A percentile compares a stretch with the other conserved stretches of the same genome.
These are phyloP conservation scores for Magnaporthiopsis rhizophila DNA, from an alignment of 2,329 filamentous ascomycete species.

Conservation along the genomic window DNA sequence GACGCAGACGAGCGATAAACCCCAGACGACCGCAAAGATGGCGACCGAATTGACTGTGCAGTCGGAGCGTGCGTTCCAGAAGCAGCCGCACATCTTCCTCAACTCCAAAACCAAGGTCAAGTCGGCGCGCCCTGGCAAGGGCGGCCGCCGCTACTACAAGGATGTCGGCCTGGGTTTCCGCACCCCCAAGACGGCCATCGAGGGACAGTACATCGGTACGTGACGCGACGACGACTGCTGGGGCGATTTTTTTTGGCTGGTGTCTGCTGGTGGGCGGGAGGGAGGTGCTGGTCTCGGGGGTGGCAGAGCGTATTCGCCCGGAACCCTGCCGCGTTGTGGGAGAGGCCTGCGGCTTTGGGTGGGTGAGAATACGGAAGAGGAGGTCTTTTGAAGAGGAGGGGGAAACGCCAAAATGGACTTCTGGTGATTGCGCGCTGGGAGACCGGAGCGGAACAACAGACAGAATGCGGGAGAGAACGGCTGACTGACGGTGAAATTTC, in stretches of 20 bases:
- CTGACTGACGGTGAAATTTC: background rate
- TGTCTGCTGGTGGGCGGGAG: background rate
- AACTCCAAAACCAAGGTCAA: conserved; percentile 90
- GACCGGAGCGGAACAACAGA: background rate
- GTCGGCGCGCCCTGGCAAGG: conserved; percentile 81
- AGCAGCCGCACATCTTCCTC: conserved; percentile 99
- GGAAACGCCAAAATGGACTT: background rate
- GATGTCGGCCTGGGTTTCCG: conserved; percentile 98
- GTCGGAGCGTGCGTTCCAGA: conserved; percentile 99
- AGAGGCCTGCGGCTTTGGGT: background rate
- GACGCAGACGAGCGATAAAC: conserved; percentile 1
- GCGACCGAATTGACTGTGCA: conserved; percentile 99
- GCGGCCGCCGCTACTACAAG: conserved; percentile 93
- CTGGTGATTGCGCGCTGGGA: background rate
- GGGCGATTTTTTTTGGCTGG: background rate
- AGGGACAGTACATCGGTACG: conserved; percentile 98
- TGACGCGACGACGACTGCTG: conserved; percentile 23
- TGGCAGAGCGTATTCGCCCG: background rate
- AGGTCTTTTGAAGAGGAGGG: background rate
- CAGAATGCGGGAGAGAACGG: background rate
- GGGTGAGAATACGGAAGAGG: background rate
- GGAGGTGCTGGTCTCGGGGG: background rate
- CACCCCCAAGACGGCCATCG: conserved; percentile 97
- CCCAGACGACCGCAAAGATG: conserved; percentile 55
- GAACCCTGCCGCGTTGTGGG: background rate